Conservation (phyloP, 495 filamentous ascomycete species). For the Bathelium albidoporum region DNA sequence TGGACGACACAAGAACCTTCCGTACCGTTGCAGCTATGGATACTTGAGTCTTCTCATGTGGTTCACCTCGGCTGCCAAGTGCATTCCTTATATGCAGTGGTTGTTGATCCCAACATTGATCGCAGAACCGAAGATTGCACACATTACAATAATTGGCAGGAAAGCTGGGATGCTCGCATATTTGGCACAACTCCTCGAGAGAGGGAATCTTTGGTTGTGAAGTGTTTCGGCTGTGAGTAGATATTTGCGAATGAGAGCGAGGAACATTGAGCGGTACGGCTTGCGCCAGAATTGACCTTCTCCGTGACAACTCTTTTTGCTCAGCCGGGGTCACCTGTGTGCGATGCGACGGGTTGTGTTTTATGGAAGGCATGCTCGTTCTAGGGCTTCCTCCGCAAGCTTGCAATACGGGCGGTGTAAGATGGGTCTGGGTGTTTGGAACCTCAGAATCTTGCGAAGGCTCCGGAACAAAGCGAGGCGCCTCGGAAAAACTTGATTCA, state of each 20-base stretch:
- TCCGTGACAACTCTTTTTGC: not conserved
- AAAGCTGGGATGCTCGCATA: not conserved
- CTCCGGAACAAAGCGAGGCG: too few relatives aligned
- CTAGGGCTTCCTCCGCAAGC: not conserved
- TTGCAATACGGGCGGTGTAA: not conserved
- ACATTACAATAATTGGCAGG: not conserved
- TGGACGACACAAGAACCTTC: slow-evolving; percentile 13
- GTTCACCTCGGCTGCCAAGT: slow-evolving; percentile 15
- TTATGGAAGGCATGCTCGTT: not conserved
- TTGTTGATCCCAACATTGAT: slow-evolving; percentile 20
- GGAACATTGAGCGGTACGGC: not conserved
- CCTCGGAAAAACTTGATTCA: too few relatives aligned
- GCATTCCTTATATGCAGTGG: slow-evolving; percentile 16
- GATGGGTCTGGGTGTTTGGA: not conserved
- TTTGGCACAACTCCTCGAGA: not conserved
- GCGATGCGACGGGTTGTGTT: not conserved
- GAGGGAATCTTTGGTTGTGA: not conserved
- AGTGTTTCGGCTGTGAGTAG: not conserved
- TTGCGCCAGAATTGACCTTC: not conserved
- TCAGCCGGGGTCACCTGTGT: not conserved
- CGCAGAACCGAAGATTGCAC: not conserved
- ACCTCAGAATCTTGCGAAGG: too few relatives aligned
- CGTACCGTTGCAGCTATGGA: slow-evolving; percentile 12
- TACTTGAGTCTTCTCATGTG: slow-evolving; percentile 20
- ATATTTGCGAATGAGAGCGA: not conserved